Evolutionary conservation across 163 green algal genomes (phyloP).

Genomic region (Scenedesmus sp.): DNA sequence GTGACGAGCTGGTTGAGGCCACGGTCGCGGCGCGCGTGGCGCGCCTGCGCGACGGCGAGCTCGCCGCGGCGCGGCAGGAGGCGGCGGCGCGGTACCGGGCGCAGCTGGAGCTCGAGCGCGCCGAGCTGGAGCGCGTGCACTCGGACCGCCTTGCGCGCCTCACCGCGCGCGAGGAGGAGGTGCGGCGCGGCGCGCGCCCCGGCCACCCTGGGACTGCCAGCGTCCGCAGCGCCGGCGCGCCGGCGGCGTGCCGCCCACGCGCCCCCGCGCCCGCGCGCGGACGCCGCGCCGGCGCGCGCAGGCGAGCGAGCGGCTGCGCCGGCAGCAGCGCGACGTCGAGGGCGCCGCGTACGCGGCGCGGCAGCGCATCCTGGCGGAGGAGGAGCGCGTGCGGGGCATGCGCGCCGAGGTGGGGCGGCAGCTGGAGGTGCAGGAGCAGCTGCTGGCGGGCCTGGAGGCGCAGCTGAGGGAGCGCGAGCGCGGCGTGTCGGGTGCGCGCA

Average conservation of each 20-base stretch:
- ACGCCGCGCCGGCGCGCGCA: no score
- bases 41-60: conserved; percentile 36
- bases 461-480: conserved; percentile 26
- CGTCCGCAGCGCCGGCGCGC: no score
- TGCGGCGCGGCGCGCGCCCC: no score
- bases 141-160: conserved; percentile 12
- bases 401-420: conserved; percentile 1
- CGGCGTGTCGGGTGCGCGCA: conserved; percentile 19
- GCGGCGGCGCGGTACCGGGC: conserved; percentile 34
- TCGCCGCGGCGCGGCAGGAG: conserved; percentile 28
- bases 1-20: conserved; percentile 35
- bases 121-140: conserved; percentile 38
- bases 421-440: conserved; percentile 22
- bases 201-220: no score
- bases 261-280: no score
- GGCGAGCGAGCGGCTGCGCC: no score
- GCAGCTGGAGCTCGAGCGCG: conserved; percentile 26
- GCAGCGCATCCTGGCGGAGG: conserved; percentile 30
- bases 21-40: conserved; percentile 24
- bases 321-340: conserved; percentile 40
- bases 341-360: not conserved
- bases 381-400: not conserved
- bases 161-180: conserved; percentile 23
- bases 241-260: no score
- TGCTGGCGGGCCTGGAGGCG: conserved; percentile 17